A percentile compares a stretch with the other conserved stretches of the same genome.
Conservation (phyloP, 345 rosid species). For the Ailanthus altissimus region DNA sequence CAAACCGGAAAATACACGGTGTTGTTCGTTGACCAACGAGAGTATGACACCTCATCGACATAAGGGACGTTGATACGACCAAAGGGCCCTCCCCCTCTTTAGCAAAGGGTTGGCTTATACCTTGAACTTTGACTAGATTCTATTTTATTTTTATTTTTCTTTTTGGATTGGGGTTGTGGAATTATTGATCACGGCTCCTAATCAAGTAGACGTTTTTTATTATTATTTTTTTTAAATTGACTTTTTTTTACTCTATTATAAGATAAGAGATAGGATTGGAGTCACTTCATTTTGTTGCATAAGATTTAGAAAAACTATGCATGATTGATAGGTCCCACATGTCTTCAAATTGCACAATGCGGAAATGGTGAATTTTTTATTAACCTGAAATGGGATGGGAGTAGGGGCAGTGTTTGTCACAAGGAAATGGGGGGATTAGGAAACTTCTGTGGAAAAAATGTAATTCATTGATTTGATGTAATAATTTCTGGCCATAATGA, state of each 20-base stretch:
- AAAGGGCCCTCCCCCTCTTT: background rate
- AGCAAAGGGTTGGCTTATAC: background rate
- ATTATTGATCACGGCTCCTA: background rate
- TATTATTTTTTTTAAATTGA: background rate
- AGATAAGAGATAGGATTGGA: background rate
- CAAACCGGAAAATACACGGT: background rate
- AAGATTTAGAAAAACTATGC: background rate
- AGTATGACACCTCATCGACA: background rate
- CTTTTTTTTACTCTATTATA: background rate
- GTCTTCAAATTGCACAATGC: background rate
- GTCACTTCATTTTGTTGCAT: background rate
- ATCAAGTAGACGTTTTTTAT: background rate
- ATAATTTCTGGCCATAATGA: background rate
- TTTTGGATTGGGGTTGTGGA: background rate
- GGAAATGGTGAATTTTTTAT: background rate
- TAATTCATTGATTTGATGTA: background rate
- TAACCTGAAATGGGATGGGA: background rate
- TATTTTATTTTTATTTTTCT: background rate
- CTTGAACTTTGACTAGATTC: background rate
- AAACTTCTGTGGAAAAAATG: background rate
- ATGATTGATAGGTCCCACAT: background rate
- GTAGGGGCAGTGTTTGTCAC: background rate
- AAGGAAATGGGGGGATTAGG: background rate
- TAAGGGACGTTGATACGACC: background rate
- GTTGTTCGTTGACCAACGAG: background rate